Evolutionary conservation across 1,284 basidiomycete genomes (phyloP).

Genomic region (Naganishia albida): DNA sequence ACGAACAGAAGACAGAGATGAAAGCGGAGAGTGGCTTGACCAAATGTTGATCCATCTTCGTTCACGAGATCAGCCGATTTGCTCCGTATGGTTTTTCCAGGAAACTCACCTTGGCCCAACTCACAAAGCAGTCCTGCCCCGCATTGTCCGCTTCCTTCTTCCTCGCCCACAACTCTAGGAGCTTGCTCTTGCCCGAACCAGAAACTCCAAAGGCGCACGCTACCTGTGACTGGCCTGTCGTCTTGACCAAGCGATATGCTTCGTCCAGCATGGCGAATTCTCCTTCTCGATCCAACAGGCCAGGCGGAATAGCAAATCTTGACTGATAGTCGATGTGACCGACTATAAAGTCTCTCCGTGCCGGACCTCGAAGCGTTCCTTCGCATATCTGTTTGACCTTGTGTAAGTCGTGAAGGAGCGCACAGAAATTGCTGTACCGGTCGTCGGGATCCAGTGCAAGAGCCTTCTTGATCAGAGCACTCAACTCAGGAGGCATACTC

Average conservation of each 20-base stretch:
- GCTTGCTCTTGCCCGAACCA: slow-evolving; percentile 46
- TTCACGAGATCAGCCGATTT: neutral
- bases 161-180: slow-evolving; percentile 43
- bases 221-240: slow-evolving; percentile 30
- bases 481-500: slow-evolving; percentile 42
- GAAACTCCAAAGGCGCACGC: slow-evolving; percentile 40
- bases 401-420: slow-evolving; percentile 45
- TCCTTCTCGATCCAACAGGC: slow-evolving; percentile 38
- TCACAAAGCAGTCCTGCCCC: slow-evolving; percentile 38
- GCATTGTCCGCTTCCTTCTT: slow-evolving; percentile 34
- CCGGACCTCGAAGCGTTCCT: slow-evolving; percentile 36
- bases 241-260: slow-evolving; percentile 30
- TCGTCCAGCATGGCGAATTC: slow-evolving; percentile 39
- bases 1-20: slow-evolving; percentile 45
- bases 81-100: neutral
- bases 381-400: slow-evolving; percentile 40
- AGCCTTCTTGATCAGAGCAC: slow-evolving; percentile 47
- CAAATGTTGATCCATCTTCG: slow-evolving; percentile 42
- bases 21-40: slow-evolving; percentile 46
- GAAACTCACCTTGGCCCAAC: slow-evolving; percentile 36
- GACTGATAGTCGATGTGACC: slow-evolving; percentile 44
- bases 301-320: slow-evolving; percentile 39
- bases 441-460: slow-evolving; percentile 44
- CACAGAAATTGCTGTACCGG: slow-evolving; percentile 43
- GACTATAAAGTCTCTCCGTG: slow-evolving; percentile 37